A percentile compares a stretch with the other conserved stretches of the same genome.
phyloP scores from a whole-genome alignment of 331 rosid genomes.

The Erythrophleum ivorense region DNA sequence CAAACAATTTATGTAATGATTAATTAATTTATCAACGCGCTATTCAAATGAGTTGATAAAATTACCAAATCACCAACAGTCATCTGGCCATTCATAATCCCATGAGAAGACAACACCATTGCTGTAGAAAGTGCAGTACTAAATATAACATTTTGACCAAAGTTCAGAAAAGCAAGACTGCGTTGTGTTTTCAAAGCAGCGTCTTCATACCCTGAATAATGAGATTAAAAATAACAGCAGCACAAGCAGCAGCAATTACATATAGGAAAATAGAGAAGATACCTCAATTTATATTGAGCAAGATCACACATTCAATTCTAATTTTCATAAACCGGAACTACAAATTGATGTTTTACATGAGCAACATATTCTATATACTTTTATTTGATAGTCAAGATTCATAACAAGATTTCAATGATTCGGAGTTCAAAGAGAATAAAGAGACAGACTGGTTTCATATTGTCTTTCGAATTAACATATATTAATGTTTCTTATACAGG shows the following conservation, averaged over 20 bases:
- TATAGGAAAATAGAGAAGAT: constrained; percentile 16
- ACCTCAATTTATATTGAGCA: neutral
- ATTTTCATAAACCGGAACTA: neutral
- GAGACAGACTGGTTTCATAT: neutral
- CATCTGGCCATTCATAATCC: constrained; percentile 81
- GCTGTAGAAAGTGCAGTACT: constrained; percentile 95
- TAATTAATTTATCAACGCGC: neutral
- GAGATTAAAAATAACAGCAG: constrained; percentile 43
- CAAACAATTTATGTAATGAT: constrained; percentile 18
- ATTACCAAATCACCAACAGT: constrained; percentile 98
- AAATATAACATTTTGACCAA: constrained; percentile 93
- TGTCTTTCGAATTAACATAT: neutral
- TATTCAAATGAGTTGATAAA: constrained; percentile 32
- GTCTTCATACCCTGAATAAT: constrained; percentile 78
- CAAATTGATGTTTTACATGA: neutral
- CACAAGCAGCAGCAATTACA: constrained; percentile 40
- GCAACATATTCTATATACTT: neutral
- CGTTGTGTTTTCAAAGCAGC: constrained; percentile 97
- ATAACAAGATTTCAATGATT: neutral
- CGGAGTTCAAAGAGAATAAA: neutral
- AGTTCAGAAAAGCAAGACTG: constrained; percentile 88
- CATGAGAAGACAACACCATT: constrained; percentile 94
- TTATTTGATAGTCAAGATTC: constrained; percentile 8
- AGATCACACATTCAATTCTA: neutral
- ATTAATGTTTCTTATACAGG: neutral